phyloP scores from a whole-genome alignment of 495 filamentous ascomycete genomes.

The Lepraria neglecta region DNA sequence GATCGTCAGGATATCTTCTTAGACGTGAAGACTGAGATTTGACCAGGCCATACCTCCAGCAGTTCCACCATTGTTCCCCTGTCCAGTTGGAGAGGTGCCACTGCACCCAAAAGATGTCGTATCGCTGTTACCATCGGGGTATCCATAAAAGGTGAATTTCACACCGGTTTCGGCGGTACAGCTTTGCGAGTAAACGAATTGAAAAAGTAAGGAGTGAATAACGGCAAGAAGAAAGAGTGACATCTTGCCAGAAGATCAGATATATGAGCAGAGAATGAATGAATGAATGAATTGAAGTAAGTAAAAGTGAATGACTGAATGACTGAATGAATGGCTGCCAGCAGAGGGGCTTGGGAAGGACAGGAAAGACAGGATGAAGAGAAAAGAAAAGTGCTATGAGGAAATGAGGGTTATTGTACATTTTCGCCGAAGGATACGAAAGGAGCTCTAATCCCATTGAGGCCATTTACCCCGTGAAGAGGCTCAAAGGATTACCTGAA shows the following conservation, averaged over 20 bases:
- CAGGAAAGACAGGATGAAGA: neutral
- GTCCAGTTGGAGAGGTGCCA: constrained; percentile 19
- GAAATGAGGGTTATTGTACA: neutral
- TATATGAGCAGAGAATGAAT: constrained; percentile 5
- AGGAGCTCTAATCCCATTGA: neutral
- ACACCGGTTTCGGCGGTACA: constrained; percentile 1
- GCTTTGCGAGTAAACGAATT: constrained; percentile 11
- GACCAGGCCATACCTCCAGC: constrained; percentile 28
- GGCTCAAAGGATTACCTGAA: neutral
- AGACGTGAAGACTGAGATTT: neutral
- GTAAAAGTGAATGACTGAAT: neutral
- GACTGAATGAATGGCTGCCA: constrained; percentile 14
- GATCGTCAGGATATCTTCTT: neutral
- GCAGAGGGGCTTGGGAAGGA: constrained; percentile 8
- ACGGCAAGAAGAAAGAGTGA: constrained; percentile 17
- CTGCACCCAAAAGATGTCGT: constrained; percentile 32
- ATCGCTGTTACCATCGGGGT: constrained; percentile 38
- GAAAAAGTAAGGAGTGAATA: constrained; percentile 10
- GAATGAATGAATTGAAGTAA: constrained; percentile 1
- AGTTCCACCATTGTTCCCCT: constrained; percentile 30
- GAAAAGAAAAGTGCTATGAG: neutral
- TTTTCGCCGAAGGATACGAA: neutral
- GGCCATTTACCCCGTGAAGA: neutral
- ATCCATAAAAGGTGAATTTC: constrained; percentile 33
- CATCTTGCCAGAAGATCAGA: constrained; percentile 21